Percentiles rank a stretch among this genome's conserved stretches.
Evolutionary conservation across 495 filamentous ascomycete genomes (phyloP).

Genomic region (Pseudomonodictys pantanalensis): DNA sequence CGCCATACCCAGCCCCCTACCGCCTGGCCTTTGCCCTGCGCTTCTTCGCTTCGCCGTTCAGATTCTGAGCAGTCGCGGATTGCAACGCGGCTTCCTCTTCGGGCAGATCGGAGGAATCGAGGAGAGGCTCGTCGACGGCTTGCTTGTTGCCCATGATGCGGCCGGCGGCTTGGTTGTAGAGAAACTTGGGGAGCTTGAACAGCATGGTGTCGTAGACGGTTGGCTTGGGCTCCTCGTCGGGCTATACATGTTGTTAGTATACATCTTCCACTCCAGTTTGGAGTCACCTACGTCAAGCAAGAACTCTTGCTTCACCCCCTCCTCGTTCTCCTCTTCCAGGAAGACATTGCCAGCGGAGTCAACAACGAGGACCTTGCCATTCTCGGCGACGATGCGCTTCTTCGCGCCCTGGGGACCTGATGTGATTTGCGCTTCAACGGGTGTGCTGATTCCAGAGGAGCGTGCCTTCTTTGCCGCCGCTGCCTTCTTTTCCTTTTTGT

Average conservation of each 20-base stretch:
- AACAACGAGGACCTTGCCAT: constrained; percentile 91
- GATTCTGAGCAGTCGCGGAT: constrained; percentile 35
- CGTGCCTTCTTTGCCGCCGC: constrained; percentile 46
- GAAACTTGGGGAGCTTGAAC: constrained; percentile 43
- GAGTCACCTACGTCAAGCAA: constrained; percentile 67
- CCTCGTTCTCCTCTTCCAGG: constrained; percentile 82
- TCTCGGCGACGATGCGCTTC: constrained; percentile 84
- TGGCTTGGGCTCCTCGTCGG: constrained; percentile 43
- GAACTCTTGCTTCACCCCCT: constrained; percentile 77
- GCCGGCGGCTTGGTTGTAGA: constrained; percentile 40
- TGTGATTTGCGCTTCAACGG: constrained; percentile 38
- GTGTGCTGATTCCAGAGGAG: constrained; percentile 43
- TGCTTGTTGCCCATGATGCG: constrained; percentile 33
- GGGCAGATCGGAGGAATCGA: constrained; percentile 29
- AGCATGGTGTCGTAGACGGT: constrained; percentile 44
- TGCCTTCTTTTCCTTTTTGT: constrained; percentile 47
- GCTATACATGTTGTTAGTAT: constrained; percentile 28
- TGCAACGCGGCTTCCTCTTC: constrained; percentile 35
- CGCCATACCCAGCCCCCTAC: not conserved
- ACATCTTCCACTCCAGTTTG: too few species aligned
- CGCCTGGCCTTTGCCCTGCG: constrained; percentile 31
- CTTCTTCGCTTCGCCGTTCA: constrained; percentile 41
- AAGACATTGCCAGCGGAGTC: constrained; percentile 90
- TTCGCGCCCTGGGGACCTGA: constrained; percentile 61
- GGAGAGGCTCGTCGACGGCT: constrained; percentile 26